Conservation (phyloP, 2,329 filamentous ascomycete genomes). For the Ophiocordyceps australis region DNA sequence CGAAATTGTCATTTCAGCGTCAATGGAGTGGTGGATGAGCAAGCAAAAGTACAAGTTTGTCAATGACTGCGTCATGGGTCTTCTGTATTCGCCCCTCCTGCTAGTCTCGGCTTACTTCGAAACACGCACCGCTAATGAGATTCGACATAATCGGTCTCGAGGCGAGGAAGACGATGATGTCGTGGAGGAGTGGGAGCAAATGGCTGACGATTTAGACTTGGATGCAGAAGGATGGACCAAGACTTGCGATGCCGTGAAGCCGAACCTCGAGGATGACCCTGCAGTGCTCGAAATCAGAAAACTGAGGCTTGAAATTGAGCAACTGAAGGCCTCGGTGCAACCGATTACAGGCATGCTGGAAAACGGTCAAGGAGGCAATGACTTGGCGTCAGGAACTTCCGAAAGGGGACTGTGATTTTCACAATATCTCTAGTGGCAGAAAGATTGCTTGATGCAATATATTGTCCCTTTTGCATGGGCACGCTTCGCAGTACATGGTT, state of each 20-base stretch:
- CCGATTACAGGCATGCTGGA: no score
- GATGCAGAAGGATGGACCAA: slow-evolving; percentile 75
- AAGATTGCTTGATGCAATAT: no score
- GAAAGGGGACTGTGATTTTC: not conserved
- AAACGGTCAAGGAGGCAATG: no score
- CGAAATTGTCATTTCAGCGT: slow-evolving; percentile 60
- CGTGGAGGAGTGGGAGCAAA: slow-evolving; percentile 85
- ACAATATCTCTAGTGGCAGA: no score
- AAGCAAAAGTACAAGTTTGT: slow-evolving; percentile 54
- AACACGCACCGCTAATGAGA: slow-evolving; percentile 42
- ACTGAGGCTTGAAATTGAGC: slow-evolving; percentile 37
- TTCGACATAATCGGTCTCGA: slow-evolving; percentile 54
- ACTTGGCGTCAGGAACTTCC: no score
- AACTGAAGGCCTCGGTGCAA: slow-evolving; percentile 34
- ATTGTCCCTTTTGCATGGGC: no score
- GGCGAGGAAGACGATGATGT: slow-evolving; percentile 84
- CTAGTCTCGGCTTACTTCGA: slow-evolving; percentile 61
- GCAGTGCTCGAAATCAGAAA: slow-evolving; percentile 51
- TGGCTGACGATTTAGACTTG: slow-evolving; percentile 54
- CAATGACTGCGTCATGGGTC: slow-evolving; percentile 77
- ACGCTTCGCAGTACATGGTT: no score
- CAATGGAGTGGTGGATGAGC: slow-evolving; percentile 95
- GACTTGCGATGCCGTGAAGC: slow-evolving; percentile 54
- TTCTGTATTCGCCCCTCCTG: slow-evolving; percentile 72
- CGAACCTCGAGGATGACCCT: slow-evolving; percentile 66